Evolutionary conservation across 2,329 filamentous ascomycete genomes (phyloP).

Genomic region (Apiospora arundinis): DNA sequence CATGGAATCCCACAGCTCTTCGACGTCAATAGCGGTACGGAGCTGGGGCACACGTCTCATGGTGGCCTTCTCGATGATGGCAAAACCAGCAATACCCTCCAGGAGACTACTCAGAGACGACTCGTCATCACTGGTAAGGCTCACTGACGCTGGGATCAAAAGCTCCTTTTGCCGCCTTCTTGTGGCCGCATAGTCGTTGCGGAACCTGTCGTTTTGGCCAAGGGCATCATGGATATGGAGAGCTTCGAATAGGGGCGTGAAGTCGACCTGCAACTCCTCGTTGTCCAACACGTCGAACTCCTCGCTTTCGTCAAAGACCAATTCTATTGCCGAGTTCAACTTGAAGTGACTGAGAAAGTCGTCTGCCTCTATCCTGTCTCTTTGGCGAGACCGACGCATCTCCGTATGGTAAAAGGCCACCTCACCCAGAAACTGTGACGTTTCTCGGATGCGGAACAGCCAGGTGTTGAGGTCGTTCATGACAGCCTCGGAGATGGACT

Average conservation of each 20-base stretch:
- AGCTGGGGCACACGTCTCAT: conserved; percentile 86
- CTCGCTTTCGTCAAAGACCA: conserved; percentile 93
- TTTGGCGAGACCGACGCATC: conserved; percentile 80
- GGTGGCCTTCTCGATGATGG: conserved; percentile 93
- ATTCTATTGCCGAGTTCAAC: conserved; percentile 92
- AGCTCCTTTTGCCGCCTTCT: conserved; percentile 91
- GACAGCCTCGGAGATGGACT: conserved; percentile 92
- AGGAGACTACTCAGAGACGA: conserved; percentile 86
- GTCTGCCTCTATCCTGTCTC: conserved; percentile 79
- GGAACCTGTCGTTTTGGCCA: conserved; percentile 89
- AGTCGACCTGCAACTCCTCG: conserved; percentile 86
- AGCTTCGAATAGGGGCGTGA: conserved; percentile 92
- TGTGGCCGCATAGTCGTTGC: conserved; percentile 89
- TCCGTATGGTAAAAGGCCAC: conserved; percentile 97
- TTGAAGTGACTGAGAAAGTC: conserved; percentile 82
- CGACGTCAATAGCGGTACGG: conserved; percentile 84
- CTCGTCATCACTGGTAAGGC: conserved; percentile 81
- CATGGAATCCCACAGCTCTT: conserved; percentile 98
- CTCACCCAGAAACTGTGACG: conserved; percentile 93
- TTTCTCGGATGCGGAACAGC: conserved; percentile 93
- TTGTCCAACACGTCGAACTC: conserved; percentile 97
- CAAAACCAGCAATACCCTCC: conserved; percentile 94
- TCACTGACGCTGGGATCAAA: conserved; percentile 77
- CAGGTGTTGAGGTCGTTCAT: conserved; percentile 98
- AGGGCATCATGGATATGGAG: conserved; percentile 96